A percentile compares a stretch with the other conserved stretches of the same genome.
Evolutionary conservation across 1,139 yeast genomes (phyloP).

Genomic region (Ogataea hybrid): DNA sequence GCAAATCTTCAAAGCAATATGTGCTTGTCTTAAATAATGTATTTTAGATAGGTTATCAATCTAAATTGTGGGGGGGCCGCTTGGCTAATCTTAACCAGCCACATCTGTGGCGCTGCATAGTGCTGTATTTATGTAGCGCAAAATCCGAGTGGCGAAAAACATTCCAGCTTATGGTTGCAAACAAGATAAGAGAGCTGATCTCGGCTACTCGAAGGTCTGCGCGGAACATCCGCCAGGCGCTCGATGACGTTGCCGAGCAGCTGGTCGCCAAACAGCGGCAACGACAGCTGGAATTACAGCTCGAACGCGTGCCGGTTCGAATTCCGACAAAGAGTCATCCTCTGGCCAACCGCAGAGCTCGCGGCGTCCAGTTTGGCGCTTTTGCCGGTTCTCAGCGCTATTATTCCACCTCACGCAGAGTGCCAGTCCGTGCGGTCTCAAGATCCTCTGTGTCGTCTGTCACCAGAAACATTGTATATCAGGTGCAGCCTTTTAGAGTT

Average conservation of each 20-base stretch:
- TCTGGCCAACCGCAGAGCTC: constrained; percentile 14
- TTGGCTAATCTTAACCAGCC: neutral
- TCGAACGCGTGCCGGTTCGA: constrained; percentile 31
- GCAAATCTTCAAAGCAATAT: constrained; percentile 14
- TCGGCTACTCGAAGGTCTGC: constrained; percentile 37
- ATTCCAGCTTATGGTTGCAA: constrained; percentile 23
- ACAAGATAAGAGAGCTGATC: constrained; percentile 30
- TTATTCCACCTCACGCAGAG: constrained; percentile 12
- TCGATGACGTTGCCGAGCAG: constrained; percentile 37
- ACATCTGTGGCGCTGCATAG: neutral
- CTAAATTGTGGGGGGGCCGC: neutral
- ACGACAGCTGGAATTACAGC: constrained; percentile 25
- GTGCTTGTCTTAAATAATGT: constrained; percentile 14
- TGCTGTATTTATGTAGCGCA: neutral
- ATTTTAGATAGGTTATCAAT: neutral
- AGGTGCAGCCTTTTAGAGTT: constrained; percentile 27
- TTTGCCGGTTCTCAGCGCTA: constrained; percentile 18
- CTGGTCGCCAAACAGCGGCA: constrained; percentile 26
- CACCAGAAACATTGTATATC: constrained; percentile 18
- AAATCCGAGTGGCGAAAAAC: constrained; percentile 11
- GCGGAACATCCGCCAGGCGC: constrained; percentile 35
- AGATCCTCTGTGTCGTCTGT: constrained; percentile 17
- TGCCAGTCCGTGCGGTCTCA: constrained; percentile 5
- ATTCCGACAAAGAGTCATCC: constrained; percentile 19
- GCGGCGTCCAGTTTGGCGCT: constrained; percentile 13